Base-by-base conservation (phyloP, 1,284 basidiomycete genomes). In the Vanrija sp. region DNA sequence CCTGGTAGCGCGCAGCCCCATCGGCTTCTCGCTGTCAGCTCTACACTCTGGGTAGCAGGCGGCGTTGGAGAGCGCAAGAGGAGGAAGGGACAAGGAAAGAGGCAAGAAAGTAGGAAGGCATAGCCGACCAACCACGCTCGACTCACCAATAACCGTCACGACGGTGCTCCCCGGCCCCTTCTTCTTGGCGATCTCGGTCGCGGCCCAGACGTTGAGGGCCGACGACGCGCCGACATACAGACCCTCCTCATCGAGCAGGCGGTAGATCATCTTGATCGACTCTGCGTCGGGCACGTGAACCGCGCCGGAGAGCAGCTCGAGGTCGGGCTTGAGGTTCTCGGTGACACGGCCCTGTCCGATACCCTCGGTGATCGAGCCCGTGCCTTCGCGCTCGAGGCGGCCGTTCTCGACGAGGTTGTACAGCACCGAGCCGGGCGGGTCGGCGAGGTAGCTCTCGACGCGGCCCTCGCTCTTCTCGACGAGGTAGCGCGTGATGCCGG, bases 321-420 rank as follows among this genome's bases (percentile, higher is more conserved):
- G 80, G 71, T 98, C 89, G 0, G 86, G 91, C 41, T 79, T 85
- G 62, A 98, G 78, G 76, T 99, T 99, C 66, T 89, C 82, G n/a
- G 95, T 99, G 48, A 99, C 83, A 57, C 95, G 86, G 20, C 95
- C 95, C 76, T 99, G 96, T 61, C 96, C 96, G 65, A 98, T 98
- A 88, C 92, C 95, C 82, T 98, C 95, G 3, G 96, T 98, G 71
- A 99, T 97, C 16, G 90, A 94, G 58, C 93, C 79, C 22, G 61
- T 86, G 4, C 92, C 93, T 41, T 79, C 82, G 59, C 93, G 79
- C 65, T 96, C 91, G 27, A 80, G 79, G 60, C 94, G 81, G 1
- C 90, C 89, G 61, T 85, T 89, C 50, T 82, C 83, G 47, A 98
- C 77, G 70, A 93, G 92, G 70, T 87, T 85, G 64, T 91, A 85